Percentiles rank a stretch among this genome's conserved stretches.
phyloP scores from a whole-genome alignment of 1,284 basidiomycete genomes.

The Pterulicium gracile region DNA sequence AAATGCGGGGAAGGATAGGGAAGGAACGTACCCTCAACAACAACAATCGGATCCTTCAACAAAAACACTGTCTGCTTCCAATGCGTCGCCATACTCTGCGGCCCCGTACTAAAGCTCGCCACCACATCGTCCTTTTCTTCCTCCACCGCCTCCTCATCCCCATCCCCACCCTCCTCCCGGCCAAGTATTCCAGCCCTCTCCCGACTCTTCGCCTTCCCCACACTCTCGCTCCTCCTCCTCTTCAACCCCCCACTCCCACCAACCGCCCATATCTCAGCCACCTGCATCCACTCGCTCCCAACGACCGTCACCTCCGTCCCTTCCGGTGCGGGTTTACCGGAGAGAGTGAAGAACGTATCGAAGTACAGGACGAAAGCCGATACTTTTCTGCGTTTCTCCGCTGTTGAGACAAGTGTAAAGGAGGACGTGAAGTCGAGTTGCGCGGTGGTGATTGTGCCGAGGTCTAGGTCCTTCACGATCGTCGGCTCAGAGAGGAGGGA shows the following conservation, averaged over 20 bases:
- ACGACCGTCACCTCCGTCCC: conserved; percentile 40
- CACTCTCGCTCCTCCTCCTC: conserved; percentile 33
- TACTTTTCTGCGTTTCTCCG: conserved; percentile 50
- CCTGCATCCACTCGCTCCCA: conserved; percentile 36
- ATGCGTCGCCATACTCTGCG: conserved; percentile 82
- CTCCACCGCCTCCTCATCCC: conserved; percentile 14
- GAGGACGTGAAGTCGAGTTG: conserved; percentile 73
- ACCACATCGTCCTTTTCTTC: conserved; percentile 35
- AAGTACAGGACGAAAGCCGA: conserved; percentile 89
- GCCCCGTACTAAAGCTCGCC: conserved; percentile 88
- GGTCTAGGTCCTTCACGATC: conserved; percentile 72
- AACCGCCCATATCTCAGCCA: conserved; percentile 70
- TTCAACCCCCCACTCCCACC: conserved; percentile 46
- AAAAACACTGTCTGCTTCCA: conserved; percentile 97
- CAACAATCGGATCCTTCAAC: conserved; percentile 67
- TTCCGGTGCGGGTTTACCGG: conserved; percentile 41
- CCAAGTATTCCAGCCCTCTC: not conserved
- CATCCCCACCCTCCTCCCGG: not conserved
- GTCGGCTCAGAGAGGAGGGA: conserved; percentile 61
- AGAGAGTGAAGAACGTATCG: conserved; percentile 80
- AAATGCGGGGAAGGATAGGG: conserved; percentile 5
- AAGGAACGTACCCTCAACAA: conserved; percentile 51
- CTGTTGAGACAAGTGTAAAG: conserved; percentile 60
- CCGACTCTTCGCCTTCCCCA: conserved; percentile 13
- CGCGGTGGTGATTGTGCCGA: conserved; percentile 49